Base-by-base conservation (phyloP, 805 yeast genomes). In the Danielia reshetovae region DNA sequence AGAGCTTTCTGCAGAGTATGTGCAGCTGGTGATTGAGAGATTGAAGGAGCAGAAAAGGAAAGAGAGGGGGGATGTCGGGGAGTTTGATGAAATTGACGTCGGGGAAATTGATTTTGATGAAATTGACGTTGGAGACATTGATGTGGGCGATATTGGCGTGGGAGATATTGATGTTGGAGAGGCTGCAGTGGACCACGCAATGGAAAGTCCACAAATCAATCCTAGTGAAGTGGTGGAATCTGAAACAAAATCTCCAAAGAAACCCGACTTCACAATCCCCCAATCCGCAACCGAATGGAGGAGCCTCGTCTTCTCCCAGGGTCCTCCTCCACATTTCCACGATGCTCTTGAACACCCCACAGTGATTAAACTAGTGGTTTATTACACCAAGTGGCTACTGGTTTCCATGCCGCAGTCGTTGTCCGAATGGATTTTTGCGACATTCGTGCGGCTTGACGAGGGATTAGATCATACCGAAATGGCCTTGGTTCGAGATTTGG, bases 331-430 rank as follows among this genome's bases (percentile, higher is more conserved):
- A 1, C 51, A 36, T 31, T 50, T 57, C 33, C 39, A 45, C 26
- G 30, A 35, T 4, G 30, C 31, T 4, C 39, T 64, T 5, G 65
- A 59, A 21, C 62, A 62, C 27, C 44, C 60, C 7, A 57, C 62
- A 4, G 48, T 54, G 4, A 55, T 65, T 38, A 62, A 59, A 42
- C 51, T 66, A 11, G 37, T 67, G 14, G 55, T 59, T 1, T 56
- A 59, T 38, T 48, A 50, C 30, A 61, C 70, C 21, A 55, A 57
- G 35, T 65, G 71, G 71, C 54, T 66, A 17, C 63, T 62, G 49
- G 43, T 47, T 11, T 48, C 56, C 12, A 41, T 50, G 25, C 54
- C 55, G 14, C 48, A 46, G 13, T 42, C 48, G 18, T 36, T 64
- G 8, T 53, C 60, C 2, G 47, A 44, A 35, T 67, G 73, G 73